These are phyloP conservation scores for Lolium rigidum DNA, from an alignment of 176 grass and related monocot genomes.

Conservation along the genomic window DNA sequence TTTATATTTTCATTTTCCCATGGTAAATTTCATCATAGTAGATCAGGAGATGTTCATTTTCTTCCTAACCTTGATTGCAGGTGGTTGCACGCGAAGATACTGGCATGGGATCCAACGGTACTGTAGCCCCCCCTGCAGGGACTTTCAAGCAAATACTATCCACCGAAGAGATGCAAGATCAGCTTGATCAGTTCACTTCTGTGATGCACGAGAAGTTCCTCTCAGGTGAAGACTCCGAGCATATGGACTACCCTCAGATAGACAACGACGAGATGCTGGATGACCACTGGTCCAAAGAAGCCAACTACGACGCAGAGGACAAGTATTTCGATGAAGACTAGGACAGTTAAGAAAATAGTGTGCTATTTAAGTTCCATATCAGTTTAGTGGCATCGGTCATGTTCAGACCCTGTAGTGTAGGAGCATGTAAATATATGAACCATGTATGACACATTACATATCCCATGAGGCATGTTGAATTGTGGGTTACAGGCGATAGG, in stretches of 20 bases:
- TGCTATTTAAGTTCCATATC: neutral
- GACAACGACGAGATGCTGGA: slow-evolving; percentile 87
- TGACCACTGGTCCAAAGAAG: slow-evolving; percentile 88
- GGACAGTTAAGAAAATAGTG: neutral
- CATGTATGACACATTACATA: neutral
- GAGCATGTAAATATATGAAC: slow-evolving; percentile 21
- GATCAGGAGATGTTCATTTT: neutral
- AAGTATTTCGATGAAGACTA: slow-evolving; percentile 91
- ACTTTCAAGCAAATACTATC: slow-evolving; percentile 50
- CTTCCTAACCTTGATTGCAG: slow-evolving; percentile 30
- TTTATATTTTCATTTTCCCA: neutral
- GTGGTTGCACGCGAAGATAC: slow-evolving; percentile 12
- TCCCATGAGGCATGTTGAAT: no score
- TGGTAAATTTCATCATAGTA: neutral
- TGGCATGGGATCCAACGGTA: neutral
- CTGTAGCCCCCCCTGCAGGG: neutral
- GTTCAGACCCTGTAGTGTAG: neutral
- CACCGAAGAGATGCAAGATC: slow-evolving; percentile 75
- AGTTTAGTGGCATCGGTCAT: neutral
- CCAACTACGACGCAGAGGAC: slow-evolving; percentile 79
- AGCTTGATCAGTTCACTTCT: slow-evolving; percentile 75
- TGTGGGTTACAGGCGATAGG: no score
- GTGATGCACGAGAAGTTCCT: slow-evolving; percentile 93
- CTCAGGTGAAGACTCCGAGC: slow-evolving; percentile 63
- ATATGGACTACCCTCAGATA: slow-evolving; percentile 80